Conservation (phyloP, 148 eudicot species). For the Talinum fruticosum region DNA sequence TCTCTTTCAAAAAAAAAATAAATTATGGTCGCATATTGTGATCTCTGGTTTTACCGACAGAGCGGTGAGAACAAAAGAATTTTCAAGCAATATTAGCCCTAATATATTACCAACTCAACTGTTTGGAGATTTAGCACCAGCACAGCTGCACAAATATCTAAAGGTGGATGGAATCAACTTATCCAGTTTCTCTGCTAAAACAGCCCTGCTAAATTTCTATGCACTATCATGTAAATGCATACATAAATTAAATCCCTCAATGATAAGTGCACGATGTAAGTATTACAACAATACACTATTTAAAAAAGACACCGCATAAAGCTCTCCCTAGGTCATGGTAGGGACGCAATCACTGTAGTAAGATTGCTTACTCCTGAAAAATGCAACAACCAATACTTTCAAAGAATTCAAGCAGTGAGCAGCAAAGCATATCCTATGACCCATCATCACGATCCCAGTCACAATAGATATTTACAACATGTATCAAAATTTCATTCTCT, state of each 20-base stretch:
- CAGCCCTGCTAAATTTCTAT: too few species aligned
- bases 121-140: too few species aligned
- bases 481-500: background rate
- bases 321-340: background rate
- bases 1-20: too few species aligned
- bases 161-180: background rate
- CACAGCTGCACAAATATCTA: background rate
- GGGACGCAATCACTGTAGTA: background rate
- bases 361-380: background rate
- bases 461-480: too few species aligned
- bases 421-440: background rate
- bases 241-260: background rate
- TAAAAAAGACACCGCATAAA: background rate
- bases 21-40: too few species aligned
- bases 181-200: too few species aligned
- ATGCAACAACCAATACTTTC: background rate
- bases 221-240: too few species aligned
- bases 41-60: background rate
- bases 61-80: background rate
- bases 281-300: background rate
- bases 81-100: background rate
- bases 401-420: background rate
- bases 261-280: background rate
- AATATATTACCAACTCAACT: background rate
- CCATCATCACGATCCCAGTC: background rate